Evolutionary conservation across 192 early-diverging fungal genomes (phyloP).

Genomic region (Rhizoclosmatium globosum): DNA sequence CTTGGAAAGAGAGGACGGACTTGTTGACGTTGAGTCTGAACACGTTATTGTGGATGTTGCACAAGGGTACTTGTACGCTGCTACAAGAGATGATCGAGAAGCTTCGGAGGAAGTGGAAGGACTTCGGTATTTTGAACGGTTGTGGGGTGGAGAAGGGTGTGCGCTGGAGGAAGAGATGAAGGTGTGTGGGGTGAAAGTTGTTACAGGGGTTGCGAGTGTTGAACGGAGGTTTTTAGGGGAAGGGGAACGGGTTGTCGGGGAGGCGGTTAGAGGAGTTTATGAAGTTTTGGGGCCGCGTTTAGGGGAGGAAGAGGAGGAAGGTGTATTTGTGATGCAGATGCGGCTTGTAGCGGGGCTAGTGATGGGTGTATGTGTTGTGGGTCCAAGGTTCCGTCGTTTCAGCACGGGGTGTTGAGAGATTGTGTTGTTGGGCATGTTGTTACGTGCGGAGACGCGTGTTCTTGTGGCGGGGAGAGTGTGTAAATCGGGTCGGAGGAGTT

Average conservation of each 20-base stretch:
- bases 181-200: too few species aligned
- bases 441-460: background rate
- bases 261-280: too few species aligned
- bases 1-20: background rate
- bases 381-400: background rate
- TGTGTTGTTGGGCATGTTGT: background rate
- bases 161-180: too few species aligned
- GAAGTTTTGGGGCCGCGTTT: too few species aligned
- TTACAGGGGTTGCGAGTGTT: too few species aligned
- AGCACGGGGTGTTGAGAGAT: conserved; percentile 2
- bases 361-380: too few species aligned
- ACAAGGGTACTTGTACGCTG: background rate
- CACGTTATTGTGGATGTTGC: background rate
- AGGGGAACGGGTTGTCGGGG: too few species aligned
- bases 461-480: background rate
- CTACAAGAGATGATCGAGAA: background rate
- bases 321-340: background rate
- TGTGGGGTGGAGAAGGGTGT: background rate
- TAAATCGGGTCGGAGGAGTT: too few species aligned
- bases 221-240: too few species aligned
- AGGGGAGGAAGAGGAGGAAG: too few species aligned
- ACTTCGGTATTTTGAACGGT: background rate
- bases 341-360: too few species aligned
- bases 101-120: background rate
- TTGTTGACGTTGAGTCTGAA: background rate